Base-by-base conservation (phyloP, 495 filamentous ascomycete genomes). In the Lichina pygmaea region DNA sequence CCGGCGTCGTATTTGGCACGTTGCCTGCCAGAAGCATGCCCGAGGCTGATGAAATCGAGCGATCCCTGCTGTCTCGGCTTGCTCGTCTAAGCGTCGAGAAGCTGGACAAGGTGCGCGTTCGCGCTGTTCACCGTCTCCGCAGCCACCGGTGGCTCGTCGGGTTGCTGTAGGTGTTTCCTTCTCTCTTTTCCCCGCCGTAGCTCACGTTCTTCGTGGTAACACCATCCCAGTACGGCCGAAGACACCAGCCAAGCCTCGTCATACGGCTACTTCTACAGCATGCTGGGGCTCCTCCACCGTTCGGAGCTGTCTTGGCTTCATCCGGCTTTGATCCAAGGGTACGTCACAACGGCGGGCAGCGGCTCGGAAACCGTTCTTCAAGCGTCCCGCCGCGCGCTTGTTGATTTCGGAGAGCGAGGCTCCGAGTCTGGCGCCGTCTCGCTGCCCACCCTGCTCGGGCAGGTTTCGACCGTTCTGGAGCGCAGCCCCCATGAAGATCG, bases 331-430 rank as follows among this genome's bases (percentile, higher is more conserved):
- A 54, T 91, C 11, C 69, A 78, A 44, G 89, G 86, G n/a, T 64
- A 73, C 41, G 71, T 84, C 6, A 84, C 74, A 2, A 86, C 84
- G 15, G 80, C 84, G 31, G 81, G 82, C 51, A 75, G 77, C 10
- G 84, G 83, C 11, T 76, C 85, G 17, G 83, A 94, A 52, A 73
- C 79, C 7, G 63, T 94, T 6, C 66, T 94, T 12, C 73, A 77
- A 40, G 71, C 73, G 7, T 75, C 78, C 8, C 70, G 86, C 31
- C 66, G 68, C 2, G 84, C 83, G 3, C 60, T 97, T 15, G 41
- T 41, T 7, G 38, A 31, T 11, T 41, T 42, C 30, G 17, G 40
- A 8, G 39, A 48, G 40, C 8, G 7, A 5, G 8, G 34, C 13
- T 17, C 40, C n/a, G 5, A 24, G 13, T 31, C 33, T 15, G 16